Evolutionary conservation across 2,329 filamentous ascomycete species (phyloP), one percentile per base, ranked within the genome.

Genomic region (Phyllosticta citriasiana): DNA sequence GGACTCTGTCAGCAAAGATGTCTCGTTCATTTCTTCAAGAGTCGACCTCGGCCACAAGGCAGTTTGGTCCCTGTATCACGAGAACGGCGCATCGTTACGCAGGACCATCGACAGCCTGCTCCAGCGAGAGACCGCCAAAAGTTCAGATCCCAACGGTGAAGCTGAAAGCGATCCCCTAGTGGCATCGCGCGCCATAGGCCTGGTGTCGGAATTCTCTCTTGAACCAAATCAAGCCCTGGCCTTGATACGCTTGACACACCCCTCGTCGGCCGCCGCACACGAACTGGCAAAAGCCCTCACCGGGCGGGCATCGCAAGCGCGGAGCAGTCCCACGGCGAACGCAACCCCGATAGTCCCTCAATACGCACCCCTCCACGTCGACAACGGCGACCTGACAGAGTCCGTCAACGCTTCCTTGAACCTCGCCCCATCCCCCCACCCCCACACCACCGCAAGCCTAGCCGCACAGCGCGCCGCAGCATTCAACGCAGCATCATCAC

Each of bases 21-120:
- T 88, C 14, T 80, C 85, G 0, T 87, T 86, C 64, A 81, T 88
- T 59, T 77, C 78, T 14, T 77, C 78, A 8, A 78, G 81, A 50
- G 78, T 80, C 27, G 74, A 79, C 2, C 68, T 81, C 14, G 69
- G 80, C 2, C 72, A 74, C 30, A 73, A 77, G 30, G 71, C 73
- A 0, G 77, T 87, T 2, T 74, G 77, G 1, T 85, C 84, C 0
- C 67, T 82, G 1, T 88, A 88, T 66, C 81, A 87, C 69, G 70
- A 76, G 9, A 81, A 82, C 61, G 79, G 81, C 14, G 82, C 80
- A 2, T 85, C 82, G 7, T 67, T 85, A 1, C 69, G 79, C 12
- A 72, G 74, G 4, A 85, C 85, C 0, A 82, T 88, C 27, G 70
- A 75, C 16, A 77, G 77, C 1, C 72, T 88, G 3, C 76, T 84